Evolutionary conservation across 768 basidiomycete species (phyloP).

Genomic region (Tephrocybe sp.): DNA sequence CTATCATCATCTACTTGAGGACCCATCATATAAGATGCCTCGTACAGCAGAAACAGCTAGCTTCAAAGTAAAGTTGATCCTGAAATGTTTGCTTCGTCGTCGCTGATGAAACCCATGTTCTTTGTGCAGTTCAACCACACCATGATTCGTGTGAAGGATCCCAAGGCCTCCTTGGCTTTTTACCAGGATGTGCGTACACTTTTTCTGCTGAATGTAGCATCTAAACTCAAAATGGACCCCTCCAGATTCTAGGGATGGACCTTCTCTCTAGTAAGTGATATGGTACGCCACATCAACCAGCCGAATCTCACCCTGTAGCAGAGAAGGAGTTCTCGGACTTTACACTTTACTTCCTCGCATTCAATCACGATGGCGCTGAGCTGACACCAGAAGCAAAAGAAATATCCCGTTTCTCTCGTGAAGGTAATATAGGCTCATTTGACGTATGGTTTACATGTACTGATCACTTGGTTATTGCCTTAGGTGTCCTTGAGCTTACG

Average conservation of each 20-base stretch:
- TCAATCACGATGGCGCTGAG: slow-evolving; percentile 54
- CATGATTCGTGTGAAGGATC: slow-evolving; percentile 88
- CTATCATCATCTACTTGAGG: slow-evolving; percentile 11
- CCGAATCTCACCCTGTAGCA: slow-evolving; percentile 19
- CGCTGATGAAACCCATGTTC: background rate
- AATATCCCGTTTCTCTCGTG: slow-evolving; percentile 50
- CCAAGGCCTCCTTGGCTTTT: slow-evolving; percentile 75
- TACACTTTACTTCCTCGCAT: slow-evolving; percentile 86
- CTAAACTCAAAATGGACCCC: background rate
- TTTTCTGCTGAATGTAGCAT: background rate
- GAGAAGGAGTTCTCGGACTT: slow-evolving; percentile 58
- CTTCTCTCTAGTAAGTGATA: slow-evolving; percentile 48
- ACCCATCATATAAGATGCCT: slow-evolving; percentile 46
- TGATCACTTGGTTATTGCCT: background rate
- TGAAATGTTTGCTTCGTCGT: background rate
- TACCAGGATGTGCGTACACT: slow-evolving; percentile 59
- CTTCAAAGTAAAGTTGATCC: slow-evolving; percentile 30
- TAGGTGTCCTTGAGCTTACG: slow-evolving; percentile 80
- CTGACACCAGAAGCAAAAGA: slow-evolving; percentile 52
- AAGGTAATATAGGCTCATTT: slow-evolving; percentile 46
- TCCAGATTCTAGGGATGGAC: slow-evolving; percentile 72
- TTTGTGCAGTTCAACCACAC: slow-evolving; percentile 72
- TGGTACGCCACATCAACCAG: background rate
- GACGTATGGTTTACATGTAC: background rate
- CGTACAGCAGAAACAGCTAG: slow-evolving; percentile 61